Evolutionary conservation across 2,329 filamentous ascomycete genomes (phyloP).

Genomic region (Botrytis pseudocinerea): DNA sequence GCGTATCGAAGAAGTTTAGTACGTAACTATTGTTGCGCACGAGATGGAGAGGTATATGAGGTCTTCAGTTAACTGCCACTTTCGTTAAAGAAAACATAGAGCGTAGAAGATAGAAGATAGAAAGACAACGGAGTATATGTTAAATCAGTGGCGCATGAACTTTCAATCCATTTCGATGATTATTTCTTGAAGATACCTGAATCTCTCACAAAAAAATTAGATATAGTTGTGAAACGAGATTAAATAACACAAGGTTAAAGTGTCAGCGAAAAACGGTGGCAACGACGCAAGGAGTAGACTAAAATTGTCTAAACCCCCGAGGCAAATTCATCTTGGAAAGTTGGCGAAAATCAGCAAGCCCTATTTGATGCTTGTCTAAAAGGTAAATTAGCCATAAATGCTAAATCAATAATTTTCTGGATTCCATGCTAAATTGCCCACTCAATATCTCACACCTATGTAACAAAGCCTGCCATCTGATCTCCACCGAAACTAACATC

Average conservation of each 20-base stretch:
- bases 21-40: background rate
- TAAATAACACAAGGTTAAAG: background rate
- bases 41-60: background rate
- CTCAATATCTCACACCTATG: background rate
- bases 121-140: background rate
- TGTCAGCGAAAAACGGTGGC: background rate
- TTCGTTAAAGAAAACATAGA: background rate
- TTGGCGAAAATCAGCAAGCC: background rate
- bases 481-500: background rate
- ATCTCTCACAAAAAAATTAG: background rate
- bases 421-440: background rate
- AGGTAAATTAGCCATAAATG: too few species aligned
- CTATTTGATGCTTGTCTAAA: background rate
- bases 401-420: background rate
- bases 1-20: background rate
- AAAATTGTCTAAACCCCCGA: background rate
- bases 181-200: background rate
- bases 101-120: too few species aligned
- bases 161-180: background rate
- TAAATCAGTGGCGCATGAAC: background rate
- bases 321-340: background rate
- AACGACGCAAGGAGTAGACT: background rate
- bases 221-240: background rate
- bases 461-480: background rate
- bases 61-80: background rate